phyloP scores from a whole-genome alignment of 306 rosid species.

The Oxytropis ochrocephala region DNA sequence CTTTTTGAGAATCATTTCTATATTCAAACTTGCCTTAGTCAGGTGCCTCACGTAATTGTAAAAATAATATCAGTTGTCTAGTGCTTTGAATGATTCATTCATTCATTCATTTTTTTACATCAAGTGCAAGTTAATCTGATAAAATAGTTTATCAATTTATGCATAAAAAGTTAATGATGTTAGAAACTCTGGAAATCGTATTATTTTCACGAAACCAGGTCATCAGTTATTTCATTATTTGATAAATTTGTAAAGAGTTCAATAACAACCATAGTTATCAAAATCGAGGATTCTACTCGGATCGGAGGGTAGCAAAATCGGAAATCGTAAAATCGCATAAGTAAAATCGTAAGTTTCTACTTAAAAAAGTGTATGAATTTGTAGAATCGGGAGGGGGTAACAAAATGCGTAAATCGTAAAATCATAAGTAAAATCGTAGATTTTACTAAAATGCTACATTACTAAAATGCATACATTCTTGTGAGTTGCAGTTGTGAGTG shows the following conservation, averaged over 20 bases:
- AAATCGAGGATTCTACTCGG: too few species aligned
- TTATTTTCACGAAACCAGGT: neutral
- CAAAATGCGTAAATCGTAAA: too few species aligned
- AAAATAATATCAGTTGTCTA: constrained; percentile 1
- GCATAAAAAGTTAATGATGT: neutral
- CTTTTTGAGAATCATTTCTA: neutral
- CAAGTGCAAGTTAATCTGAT: neutral
- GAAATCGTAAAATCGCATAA: too few species aligned
- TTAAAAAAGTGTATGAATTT: too few species aligned
- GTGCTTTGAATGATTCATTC: neutral
- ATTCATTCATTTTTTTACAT: neutral
- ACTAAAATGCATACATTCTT: too few species aligned
- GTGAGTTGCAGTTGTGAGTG: too few species aligned
- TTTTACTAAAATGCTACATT: too few species aligned
- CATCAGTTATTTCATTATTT: neutral
- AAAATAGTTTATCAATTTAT: neutral
- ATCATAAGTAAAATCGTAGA: too few species aligned
- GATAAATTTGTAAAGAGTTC: neutral
- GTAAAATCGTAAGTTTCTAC: too few species aligned
- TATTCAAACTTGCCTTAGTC: neutral
- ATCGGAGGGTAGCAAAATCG: too few species aligned
- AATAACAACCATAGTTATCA: too few species aligned
- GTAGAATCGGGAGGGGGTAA: too few species aligned
- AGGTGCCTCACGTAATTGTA: neutral
- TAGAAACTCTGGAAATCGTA: neutral